Evolutionary conservation across 176 grass and related monocot genomes (phyloP), one percentile per base, ranked within the genome.

Genomic region (Puccinellia tenuiflora): DNA sequence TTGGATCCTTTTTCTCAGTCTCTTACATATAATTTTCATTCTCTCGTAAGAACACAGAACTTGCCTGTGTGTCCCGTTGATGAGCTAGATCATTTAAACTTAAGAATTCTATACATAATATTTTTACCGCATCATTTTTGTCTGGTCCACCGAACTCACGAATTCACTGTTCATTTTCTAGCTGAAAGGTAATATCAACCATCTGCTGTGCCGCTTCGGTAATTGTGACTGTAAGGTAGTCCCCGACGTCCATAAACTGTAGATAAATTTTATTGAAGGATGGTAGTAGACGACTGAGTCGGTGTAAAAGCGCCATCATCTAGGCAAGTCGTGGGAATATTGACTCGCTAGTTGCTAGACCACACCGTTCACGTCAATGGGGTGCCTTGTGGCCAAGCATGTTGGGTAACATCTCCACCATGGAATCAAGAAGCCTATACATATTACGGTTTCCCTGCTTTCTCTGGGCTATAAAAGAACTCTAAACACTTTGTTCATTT

Each of bases 71-170:
- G 60, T 43, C 21, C 53, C 3, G 0, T 50, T 37, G 84, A 28
- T 73, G 40, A 71, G 53, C 40, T 79, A 79, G 57, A 61, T 28
- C 52, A 60, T 72, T 22, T n/a, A 25, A 51, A 25, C 56, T 33
- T 35, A 6, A 29, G 5, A 50, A 18, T 43, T n/a, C 31, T 10
- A 25, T 39, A 64, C 0, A 26, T 2, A 59, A 48, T 75, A 37
- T 34, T 77, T 82, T 87, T 3, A 31, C 16, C n/a, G 9, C 37
- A 82, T 42, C 50, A 55, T 66, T 86, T 86, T 81, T 66, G 35
- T 86, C 31, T 75, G 25, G 20, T 46, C 35, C 21, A 13, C 35
- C 80, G 22, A 87, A 62, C 67, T 73, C 22, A 29, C 79, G 46
- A 68, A 67, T 15, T 6, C 48, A 10, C 54, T 75, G 8, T 73